A percentile compares a stretch with the other conserved stretches of the same genome.
Conservation (phyloP, 305 asterid genomes). For the Lippia alba region DNA sequence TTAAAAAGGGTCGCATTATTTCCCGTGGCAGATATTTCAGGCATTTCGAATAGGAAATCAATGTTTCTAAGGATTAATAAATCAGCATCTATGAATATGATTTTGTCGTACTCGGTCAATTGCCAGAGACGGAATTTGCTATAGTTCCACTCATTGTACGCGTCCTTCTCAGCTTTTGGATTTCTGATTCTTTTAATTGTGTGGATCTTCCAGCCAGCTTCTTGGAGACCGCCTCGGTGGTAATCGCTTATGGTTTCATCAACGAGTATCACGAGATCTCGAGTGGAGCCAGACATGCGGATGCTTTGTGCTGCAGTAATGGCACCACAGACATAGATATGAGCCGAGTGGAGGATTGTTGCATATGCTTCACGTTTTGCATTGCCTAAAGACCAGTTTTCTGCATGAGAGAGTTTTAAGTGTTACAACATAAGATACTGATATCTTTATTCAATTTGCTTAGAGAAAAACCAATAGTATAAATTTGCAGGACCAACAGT, state of each 20-base stretch:
- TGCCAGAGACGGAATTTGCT: slow-evolving; percentile 97
- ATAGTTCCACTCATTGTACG: slow-evolving; percentile 95
- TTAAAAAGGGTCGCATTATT: slow-evolving; percentile 88
- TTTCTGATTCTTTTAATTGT: slow-evolving; percentile 81
- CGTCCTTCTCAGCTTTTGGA: slow-evolving; percentile 86
- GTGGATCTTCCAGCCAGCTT: slow-evolving; percentile 90
- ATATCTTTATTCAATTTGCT: no score
- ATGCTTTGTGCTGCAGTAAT: slow-evolving; percentile 94
- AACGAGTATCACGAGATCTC: slow-evolving; percentile 91
- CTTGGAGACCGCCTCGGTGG: slow-evolving; percentile 75
- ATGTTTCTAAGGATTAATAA: slow-evolving; percentile 74
- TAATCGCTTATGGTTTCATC: slow-evolving; percentile 75
- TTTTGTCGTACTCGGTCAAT: slow-evolving; percentile 84
- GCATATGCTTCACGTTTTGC: slow-evolving; percentile 87
- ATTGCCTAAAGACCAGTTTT: slow-evolving; percentile 60
- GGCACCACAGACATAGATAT: slow-evolving; percentile 91
- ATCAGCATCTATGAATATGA: slow-evolving; percentile 90
- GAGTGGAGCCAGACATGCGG: slow-evolving; percentile 89
- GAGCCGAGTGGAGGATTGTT: slow-evolving; percentile 88
- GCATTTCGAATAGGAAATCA: slow-evolving; percentile 90
- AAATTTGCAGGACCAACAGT: no score
- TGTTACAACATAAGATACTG: neutral
- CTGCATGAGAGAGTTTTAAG: slow-evolving; percentile 44
- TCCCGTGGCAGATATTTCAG: slow-evolving; percentile 86
- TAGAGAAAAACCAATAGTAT: no score